phyloP scores from a whole-genome alignment of 2,329 filamentous ascomycete genomes.

The Aspergillus uvarum region DNA sequence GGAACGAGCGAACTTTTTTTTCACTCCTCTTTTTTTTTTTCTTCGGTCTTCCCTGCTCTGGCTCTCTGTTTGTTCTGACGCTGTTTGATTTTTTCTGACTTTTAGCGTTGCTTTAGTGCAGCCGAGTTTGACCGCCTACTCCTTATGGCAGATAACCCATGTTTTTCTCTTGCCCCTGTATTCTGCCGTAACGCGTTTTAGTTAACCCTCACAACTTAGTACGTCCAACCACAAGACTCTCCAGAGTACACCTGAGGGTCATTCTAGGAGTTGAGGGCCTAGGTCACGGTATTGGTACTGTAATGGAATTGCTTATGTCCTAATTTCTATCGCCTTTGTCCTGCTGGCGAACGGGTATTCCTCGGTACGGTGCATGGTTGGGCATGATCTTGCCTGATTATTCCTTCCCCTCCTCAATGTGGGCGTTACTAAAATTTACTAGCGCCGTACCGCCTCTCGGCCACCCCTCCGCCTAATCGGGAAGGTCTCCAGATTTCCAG shows the following conservation, averaged over 20 bases:
- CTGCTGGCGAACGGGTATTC: not conserved
- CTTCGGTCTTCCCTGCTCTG: constrained; percentile 8
- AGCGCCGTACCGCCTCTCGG: not conserved
- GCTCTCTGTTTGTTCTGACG: constrained; percentile 9
- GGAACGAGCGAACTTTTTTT: constrained; percentile 18
- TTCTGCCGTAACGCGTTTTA: constrained; percentile 14
- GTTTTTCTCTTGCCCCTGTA: constrained; percentile 12
- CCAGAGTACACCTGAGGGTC: no score
- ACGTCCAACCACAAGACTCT: not conserved
- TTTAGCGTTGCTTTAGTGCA: constrained; percentile 23
- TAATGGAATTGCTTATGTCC: not conserved
- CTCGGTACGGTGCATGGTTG: not conserved
- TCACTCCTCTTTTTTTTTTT: constrained; percentile 14
- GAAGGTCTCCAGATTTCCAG: not conserved
- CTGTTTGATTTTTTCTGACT: constrained; percentile 28
- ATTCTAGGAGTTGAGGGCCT: no score
- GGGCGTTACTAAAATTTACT: not conserved
- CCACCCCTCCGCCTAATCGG: constrained; percentile 1
- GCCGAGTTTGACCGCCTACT: constrained; percentile 24
- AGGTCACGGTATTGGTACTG: not conserved
- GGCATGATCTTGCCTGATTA: not conserved
- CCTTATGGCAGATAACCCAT: constrained; percentile 4
- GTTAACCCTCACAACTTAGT: not conserved
- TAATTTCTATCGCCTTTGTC: not conserved
- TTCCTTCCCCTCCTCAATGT: not conserved